Evolutionary conservation across 179 eudicot species (phyloP).

Genomic region (Pouteria campechiana): DNA sequence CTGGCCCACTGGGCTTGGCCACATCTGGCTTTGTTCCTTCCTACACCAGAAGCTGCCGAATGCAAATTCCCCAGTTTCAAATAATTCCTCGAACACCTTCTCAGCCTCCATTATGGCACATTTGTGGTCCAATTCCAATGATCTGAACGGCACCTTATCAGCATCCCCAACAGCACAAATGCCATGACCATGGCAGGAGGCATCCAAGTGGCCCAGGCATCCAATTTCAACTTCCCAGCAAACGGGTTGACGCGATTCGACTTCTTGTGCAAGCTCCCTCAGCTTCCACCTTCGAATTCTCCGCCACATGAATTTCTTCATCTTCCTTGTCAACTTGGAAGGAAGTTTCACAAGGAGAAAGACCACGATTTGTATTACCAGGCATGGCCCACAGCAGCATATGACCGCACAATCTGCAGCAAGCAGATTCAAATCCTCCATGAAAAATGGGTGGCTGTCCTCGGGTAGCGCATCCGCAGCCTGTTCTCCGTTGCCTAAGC

Average conservation of each 20-base stretch:
- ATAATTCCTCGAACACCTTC: constrained; percentile 30
- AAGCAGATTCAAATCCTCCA: constrained; percentile 48
- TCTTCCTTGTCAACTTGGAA: constrained; percentile 22
- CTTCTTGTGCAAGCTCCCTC: background rate
- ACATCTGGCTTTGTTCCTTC: too few species aligned
- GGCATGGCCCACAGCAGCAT: constrained; percentile 75
- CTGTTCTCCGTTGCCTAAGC: too few species aligned
- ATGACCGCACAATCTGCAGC: constrained; percentile 62
- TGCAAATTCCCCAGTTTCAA: constrained; percentile 31
- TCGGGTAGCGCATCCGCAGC: too few species aligned
- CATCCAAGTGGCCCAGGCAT: background rate
- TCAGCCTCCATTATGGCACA: too few species aligned
- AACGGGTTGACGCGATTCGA: background rate
- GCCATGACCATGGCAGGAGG: background rate
- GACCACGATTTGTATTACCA: constrained; percentile 40
- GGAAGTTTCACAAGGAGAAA: constrained; percentile 51
- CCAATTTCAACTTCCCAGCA: constrained; percentile 3
- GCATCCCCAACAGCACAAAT: constrained; percentile 29
- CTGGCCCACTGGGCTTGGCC: too few species aligned
- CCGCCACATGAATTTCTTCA: constrained; percentile 20
- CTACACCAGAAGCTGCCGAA: constrained; percentile 54
- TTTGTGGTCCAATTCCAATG: too few species aligned
- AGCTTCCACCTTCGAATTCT: constrained; percentile 18
- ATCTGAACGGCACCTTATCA: constrained; percentile 33
- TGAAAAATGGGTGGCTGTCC: constrained; percentile 7